These are phyloP conservation scores for Colletotrichum eremochloae DNA, from an alignment of 2,329 filamentous ascomycete species.

Conservation along the genomic window DNA sequence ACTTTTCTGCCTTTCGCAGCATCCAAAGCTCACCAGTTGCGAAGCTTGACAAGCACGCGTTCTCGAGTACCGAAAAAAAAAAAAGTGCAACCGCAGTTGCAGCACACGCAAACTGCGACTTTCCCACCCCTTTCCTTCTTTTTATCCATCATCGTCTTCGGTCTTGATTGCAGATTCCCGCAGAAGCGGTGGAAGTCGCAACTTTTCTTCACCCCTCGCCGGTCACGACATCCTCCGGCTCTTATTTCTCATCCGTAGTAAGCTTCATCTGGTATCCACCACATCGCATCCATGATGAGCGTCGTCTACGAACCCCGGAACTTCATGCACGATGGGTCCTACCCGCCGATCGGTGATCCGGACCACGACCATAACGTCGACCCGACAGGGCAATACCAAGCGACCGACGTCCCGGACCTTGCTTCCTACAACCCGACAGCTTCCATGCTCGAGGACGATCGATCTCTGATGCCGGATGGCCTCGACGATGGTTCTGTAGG, in stretches of 20 bases:
- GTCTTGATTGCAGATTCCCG: constrained; percentile 8
- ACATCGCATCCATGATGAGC: constrained; percentile 56
- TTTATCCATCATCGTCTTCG: constrained; percentile 6
- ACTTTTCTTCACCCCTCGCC: constrained; percentile 8
- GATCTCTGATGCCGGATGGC: constrained; percentile 54
- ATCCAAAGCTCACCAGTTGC: constrained; percentile 26
- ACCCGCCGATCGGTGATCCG: constrained; percentile 60
- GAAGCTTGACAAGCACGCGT: constrained; percentile 34
- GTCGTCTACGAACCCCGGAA: constrained; percentile 65
- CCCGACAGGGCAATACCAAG: constrained; percentile 51
- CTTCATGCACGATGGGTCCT: constrained; percentile 63
- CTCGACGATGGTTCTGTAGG: constrained; percentile 52
- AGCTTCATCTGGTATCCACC: constrained; percentile 43
- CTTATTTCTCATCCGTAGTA: constrained; percentile 8
- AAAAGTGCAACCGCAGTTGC: constrained; percentile 29
- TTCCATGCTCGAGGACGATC: constrained; percentile 54
- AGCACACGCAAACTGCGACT: constrained; percentile 17
- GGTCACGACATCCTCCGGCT: constrained; percentile 32
- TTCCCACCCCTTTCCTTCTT: constrained; percentile 7
- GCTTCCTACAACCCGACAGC: constrained; percentile 59
- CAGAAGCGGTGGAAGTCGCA: constrained; percentile 20
- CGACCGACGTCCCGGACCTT: constrained; percentile 58
- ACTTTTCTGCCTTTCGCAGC: constrained; percentile 37
- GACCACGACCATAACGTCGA: constrained; percentile 54
- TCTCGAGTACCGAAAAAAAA: constrained; percentile 25